Evolutionary conservation across 352 stramenopile genomes (phyloP).

Genomic region (Phytophthora rubi): DNA sequence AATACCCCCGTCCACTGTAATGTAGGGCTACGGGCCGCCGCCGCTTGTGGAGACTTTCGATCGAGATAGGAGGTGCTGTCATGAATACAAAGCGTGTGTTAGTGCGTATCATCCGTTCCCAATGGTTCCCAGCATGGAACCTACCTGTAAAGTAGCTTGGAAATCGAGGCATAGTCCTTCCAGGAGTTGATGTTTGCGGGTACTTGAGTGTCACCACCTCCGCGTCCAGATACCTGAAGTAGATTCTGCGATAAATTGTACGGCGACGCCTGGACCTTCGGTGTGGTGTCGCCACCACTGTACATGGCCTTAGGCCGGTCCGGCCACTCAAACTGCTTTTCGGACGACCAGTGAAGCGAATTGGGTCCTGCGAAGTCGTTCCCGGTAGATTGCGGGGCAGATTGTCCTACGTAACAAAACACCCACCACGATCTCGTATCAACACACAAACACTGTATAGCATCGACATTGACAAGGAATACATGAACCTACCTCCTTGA

Average conservation of each 20-base stretch:
- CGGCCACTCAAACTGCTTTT: conserved; percentile 28
- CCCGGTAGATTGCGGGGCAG: neutral
- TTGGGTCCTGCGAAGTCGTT: conserved; percentile 3
- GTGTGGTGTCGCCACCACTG: conserved; percentile 19
- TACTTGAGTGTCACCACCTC: conserved; percentile 14
- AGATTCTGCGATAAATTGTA: conserved; percentile 36
- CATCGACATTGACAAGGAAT: neutral
- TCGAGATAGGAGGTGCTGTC: conserved; percentile 24
- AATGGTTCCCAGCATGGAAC: neutral
- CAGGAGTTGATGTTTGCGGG: conserved; percentile 48
- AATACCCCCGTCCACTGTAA: conserved; percentile 30
- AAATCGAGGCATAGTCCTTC: conserved; percentile 80
- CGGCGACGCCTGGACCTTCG: conserved; percentile 19
- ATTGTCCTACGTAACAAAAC: conserved; percentile 17
- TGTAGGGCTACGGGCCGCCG: neutral
- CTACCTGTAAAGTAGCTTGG: conserved; percentile 77
- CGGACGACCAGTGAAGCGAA: conserved; percentile 22
- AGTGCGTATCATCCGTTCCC: neutral
- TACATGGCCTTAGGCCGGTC: conserved; percentile 27
- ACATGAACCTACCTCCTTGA: conserved; percentile 41
- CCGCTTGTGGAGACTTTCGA: conserved; percentile 11
- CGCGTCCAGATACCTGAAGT: conserved; percentile 20
- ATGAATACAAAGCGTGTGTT: neutral
- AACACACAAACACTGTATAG: too few relatives aligned
- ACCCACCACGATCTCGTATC: too few relatives aligned